Evolutionary conservation across 2,329 filamentous ascomycete genomes (phyloP).

Genomic region (Cladosporium colombiae): DNA sequence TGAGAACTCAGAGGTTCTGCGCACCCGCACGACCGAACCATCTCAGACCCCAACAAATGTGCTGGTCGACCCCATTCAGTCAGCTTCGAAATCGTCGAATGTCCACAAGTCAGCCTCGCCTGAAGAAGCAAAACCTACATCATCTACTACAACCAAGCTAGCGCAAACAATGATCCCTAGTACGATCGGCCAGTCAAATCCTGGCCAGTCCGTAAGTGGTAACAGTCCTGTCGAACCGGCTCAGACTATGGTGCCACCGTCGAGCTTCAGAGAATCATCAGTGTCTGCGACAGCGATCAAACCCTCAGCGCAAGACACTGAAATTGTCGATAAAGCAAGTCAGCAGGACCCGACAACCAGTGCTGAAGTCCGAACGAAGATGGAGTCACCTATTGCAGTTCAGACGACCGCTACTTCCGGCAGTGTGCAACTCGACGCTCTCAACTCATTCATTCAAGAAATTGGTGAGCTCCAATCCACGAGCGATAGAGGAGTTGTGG

Average conservation of each 20-base stretch:
- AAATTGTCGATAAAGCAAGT: background rate
- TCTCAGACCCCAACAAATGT: background rate
- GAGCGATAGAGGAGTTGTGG: background rate
- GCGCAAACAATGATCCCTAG: background rate
- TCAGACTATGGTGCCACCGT: background rate
- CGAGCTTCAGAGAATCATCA: background rate
- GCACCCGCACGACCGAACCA: background rate
- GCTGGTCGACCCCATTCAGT: background rate
- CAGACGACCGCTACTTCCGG: background rate
- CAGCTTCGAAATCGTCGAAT: background rate
- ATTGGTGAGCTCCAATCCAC: background rate
- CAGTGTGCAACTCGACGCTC: background rate
- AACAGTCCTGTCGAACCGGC: background rate
- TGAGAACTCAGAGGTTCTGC: background rate
- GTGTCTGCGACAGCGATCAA: background rate
- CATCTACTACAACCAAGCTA: background rate
- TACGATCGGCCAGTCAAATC: background rate
- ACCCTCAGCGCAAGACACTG: background rate
- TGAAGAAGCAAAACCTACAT: background rate
- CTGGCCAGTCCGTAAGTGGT: background rate
- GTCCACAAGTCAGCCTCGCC: background rate
- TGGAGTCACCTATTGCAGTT: background rate
- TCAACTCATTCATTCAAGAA: constrained; percentile 5
- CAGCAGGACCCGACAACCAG: background rate
- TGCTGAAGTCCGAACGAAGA: background rate